Conservation (phyloP, 2,329 filamentous ascomycete species). For the Monascus ruber region DNA sequence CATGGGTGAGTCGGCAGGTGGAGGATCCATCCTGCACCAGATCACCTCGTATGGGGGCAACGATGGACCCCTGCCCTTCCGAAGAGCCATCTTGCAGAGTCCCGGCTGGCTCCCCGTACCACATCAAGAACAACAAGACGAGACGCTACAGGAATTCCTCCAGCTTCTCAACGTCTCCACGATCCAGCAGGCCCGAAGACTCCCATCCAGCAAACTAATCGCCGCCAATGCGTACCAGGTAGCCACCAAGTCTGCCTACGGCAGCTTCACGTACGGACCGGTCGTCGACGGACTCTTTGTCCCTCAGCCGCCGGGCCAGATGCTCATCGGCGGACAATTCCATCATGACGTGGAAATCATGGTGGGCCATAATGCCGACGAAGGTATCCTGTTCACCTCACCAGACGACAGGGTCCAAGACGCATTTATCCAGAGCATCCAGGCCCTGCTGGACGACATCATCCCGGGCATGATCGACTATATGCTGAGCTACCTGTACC, state of each 20-base stretch:
- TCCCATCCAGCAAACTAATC: constrained; percentile 30
- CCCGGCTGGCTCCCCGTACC: constrained; percentile 27
- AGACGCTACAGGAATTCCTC: constrained; percentile 29
- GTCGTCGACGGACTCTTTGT: constrained; percentile 41
- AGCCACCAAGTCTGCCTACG: constrained; percentile 22
- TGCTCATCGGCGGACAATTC: constrained; percentile 34
- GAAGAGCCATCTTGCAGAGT: constrained; percentile 35
- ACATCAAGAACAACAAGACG: constrained; percentile 26
- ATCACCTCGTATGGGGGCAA: constrained; percentile 42
- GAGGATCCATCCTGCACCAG: constrained; percentile 44
- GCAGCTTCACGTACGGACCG: constrained; percentile 36
- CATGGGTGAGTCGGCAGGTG: constrained; percentile 46
- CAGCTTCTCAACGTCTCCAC: constrained; percentile 31
- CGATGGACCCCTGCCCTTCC: constrained; percentile 25
- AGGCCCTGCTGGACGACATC: constrained; percentile 13
- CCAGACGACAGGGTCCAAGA: constrained; percentile 18
- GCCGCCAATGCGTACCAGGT: constrained; percentile 35
- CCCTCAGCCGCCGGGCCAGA: constrained; percentile 34
- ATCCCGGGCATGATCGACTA: constrained; percentile 25
- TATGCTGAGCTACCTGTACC: constrained; percentile 40
- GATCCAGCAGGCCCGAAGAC: constrained; percentile 32
- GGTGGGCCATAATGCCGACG: constrained; percentile 33
- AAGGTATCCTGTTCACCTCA: constrained; percentile 32
- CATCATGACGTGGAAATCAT: constrained; percentile 36
- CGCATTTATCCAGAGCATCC: constrained; percentile 10